Evolutionary conservation across 225 moss, liverwort and hornwort genomes (phyloP).

Genomic region (Straminergon stramineum): DNA sequence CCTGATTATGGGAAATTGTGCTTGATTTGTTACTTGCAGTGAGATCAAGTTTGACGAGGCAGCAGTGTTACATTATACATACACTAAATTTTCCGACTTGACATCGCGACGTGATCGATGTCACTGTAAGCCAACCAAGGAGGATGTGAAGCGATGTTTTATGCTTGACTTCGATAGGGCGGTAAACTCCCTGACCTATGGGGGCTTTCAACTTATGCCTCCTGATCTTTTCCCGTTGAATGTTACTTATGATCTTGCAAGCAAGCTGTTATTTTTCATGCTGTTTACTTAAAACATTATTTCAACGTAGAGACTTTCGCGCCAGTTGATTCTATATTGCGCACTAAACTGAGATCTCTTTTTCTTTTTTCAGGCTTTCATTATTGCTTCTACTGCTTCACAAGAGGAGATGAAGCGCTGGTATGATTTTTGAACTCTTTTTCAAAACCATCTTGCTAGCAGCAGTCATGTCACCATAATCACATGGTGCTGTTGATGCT

Average conservation of each 20-base stretch:
- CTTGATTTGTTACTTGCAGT: constrained; percentile 26
- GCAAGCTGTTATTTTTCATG: not conserved
- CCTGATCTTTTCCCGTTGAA: not conserved
- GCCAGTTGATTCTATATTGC: not conserved
- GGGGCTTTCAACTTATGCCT: not conserved
- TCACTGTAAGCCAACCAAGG: constrained; percentile 98
- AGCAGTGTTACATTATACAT: constrained; percentile 92
- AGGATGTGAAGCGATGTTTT: constrained; percentile 98
- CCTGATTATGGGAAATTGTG: not conserved
- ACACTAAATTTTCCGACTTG: constrained; percentile 94
- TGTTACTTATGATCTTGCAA: not conserved
- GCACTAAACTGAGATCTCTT: not conserved
- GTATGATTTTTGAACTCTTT: constrained; percentile 23
- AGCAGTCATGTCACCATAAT: not conserved
- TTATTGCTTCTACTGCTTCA: constrained; percentile 94
- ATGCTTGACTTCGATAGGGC: constrained; percentile 99
- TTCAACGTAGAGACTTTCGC: not conserved
- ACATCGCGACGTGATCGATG: constrained; percentile 97
- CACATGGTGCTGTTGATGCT: not conserved
- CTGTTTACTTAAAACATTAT: not conserved
- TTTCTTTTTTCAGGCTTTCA: constrained; percentile 65
- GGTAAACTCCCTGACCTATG: constrained; percentile 24
- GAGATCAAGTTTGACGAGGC: constrained; percentile 97
- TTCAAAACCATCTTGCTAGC: not conserved
- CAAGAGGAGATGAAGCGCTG: constrained; percentile 96